Base-by-base conservation (phyloP, 768 basidiomycete genomes). In the Guyanaporus albipodus region DNA sequence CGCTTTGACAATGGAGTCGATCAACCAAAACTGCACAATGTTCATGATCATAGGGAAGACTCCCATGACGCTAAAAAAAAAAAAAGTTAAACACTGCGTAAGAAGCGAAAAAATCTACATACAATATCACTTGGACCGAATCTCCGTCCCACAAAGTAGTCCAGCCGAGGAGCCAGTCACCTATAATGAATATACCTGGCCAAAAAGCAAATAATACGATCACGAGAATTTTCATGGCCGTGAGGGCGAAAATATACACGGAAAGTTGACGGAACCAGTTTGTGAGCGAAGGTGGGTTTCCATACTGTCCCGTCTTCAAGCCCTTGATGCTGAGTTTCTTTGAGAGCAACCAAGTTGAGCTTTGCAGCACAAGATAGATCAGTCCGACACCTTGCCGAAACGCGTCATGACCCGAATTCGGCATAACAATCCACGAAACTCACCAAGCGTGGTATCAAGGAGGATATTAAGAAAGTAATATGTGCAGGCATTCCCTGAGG, bases 381-480 rank as follows among this genome's bases (percentile, higher is more conserved):
- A 93, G 70, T 19, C 75, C 85, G 46, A 97, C 86, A 49, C 95
- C 92, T 54, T 39, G n/a, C 15, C 36, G 27, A 19, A 45, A 17
- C 27, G 42, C 11, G 39, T 55, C 40, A 62, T 39, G 34, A 42
- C 32, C 9, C 21, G 21, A 17, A n/a, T 38, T 11, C 38, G 31
- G 28, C 48, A 23, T 17, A 27, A 9, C n/a, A 2, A 42, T 22
- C 11, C 19, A 58, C n/a, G n/a, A 26, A 8, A 41, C 83, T 60
- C 53, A 88, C 92, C 95, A 45, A 94, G 73, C 0, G 60, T 67
- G 22, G 65, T 68, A 67, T 98, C 95, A 47, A 97, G 72, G 22
- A 95, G 72, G 39, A 98, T 86, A 58, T 97, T 93, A 35, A 96
- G 80, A 62, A 96, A 94, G 67, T 97, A 96, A 54, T 80, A 80